Evolutionary conservation across 352 stramenopile species (phyloP), one percentile per base, ranked within the genome.

Genomic region (Globisporangium recalcitrans): DNA sequence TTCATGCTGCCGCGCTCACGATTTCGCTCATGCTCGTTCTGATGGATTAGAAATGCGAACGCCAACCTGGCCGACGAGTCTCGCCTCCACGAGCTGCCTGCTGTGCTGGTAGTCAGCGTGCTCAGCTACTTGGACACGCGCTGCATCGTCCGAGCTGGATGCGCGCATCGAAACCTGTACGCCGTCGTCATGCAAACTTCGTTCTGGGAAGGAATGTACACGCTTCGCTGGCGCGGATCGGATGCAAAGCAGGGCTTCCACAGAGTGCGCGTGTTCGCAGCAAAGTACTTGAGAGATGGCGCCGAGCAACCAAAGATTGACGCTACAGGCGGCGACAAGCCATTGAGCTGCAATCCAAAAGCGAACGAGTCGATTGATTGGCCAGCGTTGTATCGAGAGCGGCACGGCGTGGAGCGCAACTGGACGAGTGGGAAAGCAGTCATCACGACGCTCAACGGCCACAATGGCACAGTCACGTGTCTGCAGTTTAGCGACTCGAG

Each of bases 381-480:
- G 67, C 31, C 46, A 1, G 29, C 60, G 14, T 26, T 59, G 22
- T 74, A 72, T 44, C 62, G 65, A 13, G 60, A 72, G 49, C 64
- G 68, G 13, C 65, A 75, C 55, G 14, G 63, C 8, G 61, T 75
- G 1, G 68, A 75, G 26, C 49, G 54, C 24, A 72, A 70, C 59
- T 72, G 65, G 68, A 24, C 24, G 32, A 58, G 10, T 21, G 64
- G 64, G 26, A 69, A 69, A 47, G 57, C 68, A 16, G 36, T 62
- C 21, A 69, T 74, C 32, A 72, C 68, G 13, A 74, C 68, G 5
- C 58, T 74, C 21, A 69, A 64, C 14, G 64, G 68, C 0, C 68
- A 74, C 63, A 65, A 44, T 13, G 68, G 68, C 10, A 74, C 68
- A 0, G 58, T 74, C 46, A 74, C 64, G 19, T 74, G 68, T 27